phyloP scores from a whole-genome alignment of 306 rosid genomes.

The Rubus parviflorus region DNA sequence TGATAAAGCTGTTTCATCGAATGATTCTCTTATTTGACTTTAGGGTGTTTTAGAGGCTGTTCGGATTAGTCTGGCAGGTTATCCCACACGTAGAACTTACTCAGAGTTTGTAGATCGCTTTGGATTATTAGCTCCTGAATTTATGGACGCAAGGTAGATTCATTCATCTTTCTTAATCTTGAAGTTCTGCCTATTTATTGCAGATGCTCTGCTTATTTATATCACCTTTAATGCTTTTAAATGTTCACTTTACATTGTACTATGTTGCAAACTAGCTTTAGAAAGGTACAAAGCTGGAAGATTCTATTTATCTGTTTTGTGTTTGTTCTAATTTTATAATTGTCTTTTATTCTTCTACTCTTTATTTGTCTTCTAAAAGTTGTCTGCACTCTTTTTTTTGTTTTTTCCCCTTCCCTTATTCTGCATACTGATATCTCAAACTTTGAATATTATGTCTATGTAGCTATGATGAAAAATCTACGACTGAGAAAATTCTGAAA shows the following conservation, averaged over 20 bases:
- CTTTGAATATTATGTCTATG: conserved; percentile 21
- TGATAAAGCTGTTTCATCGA: not conserved
- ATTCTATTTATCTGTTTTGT: not conserved
- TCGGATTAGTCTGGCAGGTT: conserved; percentile 97
- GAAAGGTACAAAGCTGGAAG: not conserved
- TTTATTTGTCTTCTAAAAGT: not conserved
- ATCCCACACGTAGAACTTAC: conserved; percentile 88
- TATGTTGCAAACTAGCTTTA: not conserved
- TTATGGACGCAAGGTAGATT: conserved; percentile 71
- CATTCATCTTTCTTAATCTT: conserved; percentile 6
- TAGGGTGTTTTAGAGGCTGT: conserved; percentile 98
- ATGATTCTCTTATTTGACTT: conserved; percentile 23
- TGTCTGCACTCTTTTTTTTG: not conserved
- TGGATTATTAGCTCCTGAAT: conserved; percentile 77
- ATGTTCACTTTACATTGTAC: not conserved
- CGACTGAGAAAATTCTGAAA: conserved; percentile 66
- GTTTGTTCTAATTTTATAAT: not conserved
- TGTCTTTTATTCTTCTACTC: conserved; percentile 9
- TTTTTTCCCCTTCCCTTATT: not conserved
- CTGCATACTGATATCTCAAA: not conserved
- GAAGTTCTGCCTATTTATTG: not conserved
- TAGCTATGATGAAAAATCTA: conserved; percentile 75
- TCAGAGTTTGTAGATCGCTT: conserved; percentile 91
- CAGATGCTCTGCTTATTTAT: not conserved
- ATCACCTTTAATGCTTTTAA: not conserved